Percentiles rank a stretch among this genome's conserved stretches.
Conservation (phyloP, 208 protist genomes). For the Leishmania turanica region DNA sequence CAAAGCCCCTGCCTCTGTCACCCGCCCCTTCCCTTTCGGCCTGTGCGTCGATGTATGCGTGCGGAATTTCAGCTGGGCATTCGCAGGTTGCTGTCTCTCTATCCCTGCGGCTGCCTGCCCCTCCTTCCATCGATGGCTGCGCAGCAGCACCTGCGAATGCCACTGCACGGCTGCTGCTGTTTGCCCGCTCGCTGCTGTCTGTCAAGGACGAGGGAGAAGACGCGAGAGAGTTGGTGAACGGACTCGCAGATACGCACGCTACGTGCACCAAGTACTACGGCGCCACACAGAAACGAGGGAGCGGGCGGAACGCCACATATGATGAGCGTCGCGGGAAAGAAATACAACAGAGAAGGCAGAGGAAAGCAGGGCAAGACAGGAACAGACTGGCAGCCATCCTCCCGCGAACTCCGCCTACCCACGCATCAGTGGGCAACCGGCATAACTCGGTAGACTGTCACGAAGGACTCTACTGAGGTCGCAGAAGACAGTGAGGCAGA, state of each 20-base stretch:
- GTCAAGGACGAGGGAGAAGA: background rate
- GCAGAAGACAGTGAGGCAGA: background rate
- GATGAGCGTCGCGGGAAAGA: background rate
- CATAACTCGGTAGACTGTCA: background rate
- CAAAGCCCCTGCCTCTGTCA: background rate
- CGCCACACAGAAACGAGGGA: background rate
- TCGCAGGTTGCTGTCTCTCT: background rate
- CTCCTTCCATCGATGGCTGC: background rate
- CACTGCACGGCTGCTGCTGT: background rate
- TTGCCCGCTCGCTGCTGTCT: background rate
- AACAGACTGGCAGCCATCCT: background rate
- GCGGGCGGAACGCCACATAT: background rate
- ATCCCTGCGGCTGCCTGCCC: background rate
- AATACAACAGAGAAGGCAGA: conserved; percentile 2
- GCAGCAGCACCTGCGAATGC: background rate
- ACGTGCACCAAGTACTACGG: background rate
- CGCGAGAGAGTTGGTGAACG: background rate
- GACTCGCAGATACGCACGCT: background rate
- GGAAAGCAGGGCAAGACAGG: background rate
- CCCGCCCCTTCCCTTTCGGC: background rate
- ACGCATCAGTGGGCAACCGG: background rate
- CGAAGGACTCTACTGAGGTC: background rate
- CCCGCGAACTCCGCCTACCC: background rate
- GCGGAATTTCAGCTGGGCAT: background rate
- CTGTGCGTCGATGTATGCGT: background rate